Evolutionary conservation across 2,329 filamentous ascomycete genomes (phyloP), one percentile per base, ranked within the genome.

Genomic region (Verticillium albo-atrum): DNA sequence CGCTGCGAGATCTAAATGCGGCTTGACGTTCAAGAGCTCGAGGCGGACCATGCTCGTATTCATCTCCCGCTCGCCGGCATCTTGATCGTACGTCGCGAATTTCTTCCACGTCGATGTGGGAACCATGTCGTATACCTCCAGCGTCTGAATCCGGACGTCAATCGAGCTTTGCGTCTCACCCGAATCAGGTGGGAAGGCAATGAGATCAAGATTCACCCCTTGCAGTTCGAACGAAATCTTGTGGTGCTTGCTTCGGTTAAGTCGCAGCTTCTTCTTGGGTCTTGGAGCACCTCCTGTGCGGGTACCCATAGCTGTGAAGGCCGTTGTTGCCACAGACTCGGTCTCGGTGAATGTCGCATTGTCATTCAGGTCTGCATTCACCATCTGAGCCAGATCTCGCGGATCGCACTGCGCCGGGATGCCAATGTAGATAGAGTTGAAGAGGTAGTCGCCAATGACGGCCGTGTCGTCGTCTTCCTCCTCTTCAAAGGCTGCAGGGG

Each of bases 371-470:
- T 94, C 87, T 60, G 89, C 87, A 69, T 97, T 97, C 74, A 99
- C 97, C 42, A 90, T 90, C 53, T 86, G 85, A 4, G 91, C 82
- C 10, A 98, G 82, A 30, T 96, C 91, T 57, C 85, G 85, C 5
- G 92, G 92, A 66, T 98, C 94, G 60, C 89, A 86, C 66, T 93
- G 95, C 12, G 90, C 84, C 0, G 94, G 90, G 20, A 99, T 90
- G 15, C 91, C 92, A 67, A 99, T 97, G 77, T 97, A 99, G 58
- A 99, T 97, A 0, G 95, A 99, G 71, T 99, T 98, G 82, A 99
- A 99, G 17, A 99, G 80, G 66, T 96, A 96, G 71, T 99, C 96
- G 6, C 92, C 92, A 73, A 98, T 96, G 6, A 90, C 90, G 14
- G 87, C 91, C 72, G 93, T 90, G 51, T 93, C 89, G 55, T 96